Evolutionary conservation across 805 yeast genomes (phyloP).

Genomic region (Kazachstania taianensis): DNA sequence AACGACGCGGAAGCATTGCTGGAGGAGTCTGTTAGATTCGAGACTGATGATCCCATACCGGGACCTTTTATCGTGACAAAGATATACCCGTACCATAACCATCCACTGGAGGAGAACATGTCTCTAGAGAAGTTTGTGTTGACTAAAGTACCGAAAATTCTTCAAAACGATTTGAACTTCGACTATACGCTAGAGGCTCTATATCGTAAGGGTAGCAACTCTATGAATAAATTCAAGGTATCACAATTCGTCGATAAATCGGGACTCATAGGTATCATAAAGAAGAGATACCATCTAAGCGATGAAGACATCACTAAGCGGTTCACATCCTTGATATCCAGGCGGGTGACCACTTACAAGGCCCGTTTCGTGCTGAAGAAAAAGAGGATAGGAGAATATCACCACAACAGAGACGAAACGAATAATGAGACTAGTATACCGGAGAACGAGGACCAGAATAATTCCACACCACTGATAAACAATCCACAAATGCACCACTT

Average conservation of each 20-base stretch:
- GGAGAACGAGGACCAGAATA: too few relatives aligned
- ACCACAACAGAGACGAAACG: constrained; percentile 7
- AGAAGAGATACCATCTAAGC: constrained; percentile 23
- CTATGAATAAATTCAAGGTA: constrained; percentile 26
- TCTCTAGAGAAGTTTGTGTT: constrained; percentile 24
- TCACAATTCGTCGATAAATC: constrained; percentile 28
- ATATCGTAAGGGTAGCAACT: constrained; percentile 24
- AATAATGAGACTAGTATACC: background rate
- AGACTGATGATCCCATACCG: constrained; percentile 7
- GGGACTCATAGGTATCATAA: constrained; percentile 24
- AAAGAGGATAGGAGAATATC: constrained; percentile 26
- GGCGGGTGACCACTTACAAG: constrained; percentile 29
- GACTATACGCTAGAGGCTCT: constrained; percentile 24
- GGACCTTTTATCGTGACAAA: constrained; percentile 30
- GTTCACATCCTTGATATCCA: constrained; percentile 22
- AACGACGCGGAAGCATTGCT: background rate
- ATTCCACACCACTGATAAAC: too few relatives aligned
- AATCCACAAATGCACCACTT: too few relatives aligned
- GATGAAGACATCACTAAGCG: constrained; percentile 26
- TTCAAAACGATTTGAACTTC: constrained; percentile 28
- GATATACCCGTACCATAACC: constrained; percentile 29
- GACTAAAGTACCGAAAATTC: constrained; percentile 26
- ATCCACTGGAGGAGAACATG: constrained; percentile 26
- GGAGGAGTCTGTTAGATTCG: constrained; percentile 1
- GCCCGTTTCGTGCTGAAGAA: constrained; percentile 28